A percentile compares a stretch with the other conserved stretches of the same genome.
phyloP scores from a whole-genome alignment of 805 yeast genomes.

The Yarrowia porcina region DNA sequence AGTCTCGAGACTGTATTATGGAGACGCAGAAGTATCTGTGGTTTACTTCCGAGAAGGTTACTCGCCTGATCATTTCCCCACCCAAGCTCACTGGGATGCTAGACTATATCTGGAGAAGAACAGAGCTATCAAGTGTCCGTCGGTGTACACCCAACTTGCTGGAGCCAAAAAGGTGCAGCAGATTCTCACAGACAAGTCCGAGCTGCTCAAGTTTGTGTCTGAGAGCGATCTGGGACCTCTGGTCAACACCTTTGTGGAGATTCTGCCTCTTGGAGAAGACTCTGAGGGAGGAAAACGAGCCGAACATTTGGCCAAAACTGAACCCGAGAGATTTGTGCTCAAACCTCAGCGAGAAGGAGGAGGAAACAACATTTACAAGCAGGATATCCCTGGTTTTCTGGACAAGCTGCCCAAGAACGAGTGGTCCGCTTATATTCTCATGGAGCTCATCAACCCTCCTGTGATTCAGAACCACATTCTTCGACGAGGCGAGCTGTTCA shows the following conservation, averaged over 20 bases:
- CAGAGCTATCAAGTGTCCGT: conserved; percentile 86
- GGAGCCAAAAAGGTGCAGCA: conserved; percentile 96
- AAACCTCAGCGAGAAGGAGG: conserved; percentile 99
- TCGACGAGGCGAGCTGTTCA: conserved; percentile 57
- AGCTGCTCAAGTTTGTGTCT: conserved; percentile 48
- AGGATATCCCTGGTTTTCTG: conserved; percentile 76
- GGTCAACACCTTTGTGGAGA: conserved; percentile 71
- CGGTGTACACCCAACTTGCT: conserved; percentile 79
- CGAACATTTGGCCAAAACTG: conserved; percentile 59
- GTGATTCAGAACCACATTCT: conserved; percentile 64
- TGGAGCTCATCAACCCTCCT: conserved; percentile 89
- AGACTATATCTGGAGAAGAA: conserved; percentile 70
- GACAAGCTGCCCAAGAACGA: conserved; percentile 55
- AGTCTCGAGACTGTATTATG: conserved; percentile 34
- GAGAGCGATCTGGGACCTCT: conserved; percentile 38
- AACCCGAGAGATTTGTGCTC: conserved; percentile 72
- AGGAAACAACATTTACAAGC: conserved; percentile 88
- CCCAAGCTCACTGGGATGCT: conserved; percentile 70
- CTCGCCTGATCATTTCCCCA: conserved; percentile 72
- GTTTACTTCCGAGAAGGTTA: conserved; percentile 91
- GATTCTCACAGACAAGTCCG: conserved; percentile 57
- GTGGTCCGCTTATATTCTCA: conserved; percentile 88
- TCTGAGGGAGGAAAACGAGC: conserved; percentile 56
- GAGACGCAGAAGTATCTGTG: conserved; percentile 71
- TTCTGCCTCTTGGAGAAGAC: conserved; percentile 79